Evolutionary conservation across 352 stramenopile species (phyloP).

Genomic region (Globisporangium sylvaticum): DNA sequence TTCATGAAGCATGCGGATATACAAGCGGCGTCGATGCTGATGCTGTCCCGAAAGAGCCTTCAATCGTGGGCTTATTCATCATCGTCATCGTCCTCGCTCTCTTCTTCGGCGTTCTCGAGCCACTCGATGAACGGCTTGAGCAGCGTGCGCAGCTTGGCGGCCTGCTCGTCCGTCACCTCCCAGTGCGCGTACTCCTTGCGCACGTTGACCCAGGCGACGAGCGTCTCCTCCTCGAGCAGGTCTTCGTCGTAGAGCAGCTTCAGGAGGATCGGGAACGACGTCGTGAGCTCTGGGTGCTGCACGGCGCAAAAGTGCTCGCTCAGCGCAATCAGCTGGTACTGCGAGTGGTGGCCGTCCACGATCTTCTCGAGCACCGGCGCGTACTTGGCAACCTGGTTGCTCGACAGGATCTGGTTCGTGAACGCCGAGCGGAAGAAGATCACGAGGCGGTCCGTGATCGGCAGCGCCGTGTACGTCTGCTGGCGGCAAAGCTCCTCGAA

Average conservation of each 20-base stretch:
- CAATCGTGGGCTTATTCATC: slow-evolving; percentile 38
- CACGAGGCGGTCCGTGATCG: slow-evolving; percentile 91
- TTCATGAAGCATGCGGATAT: neutral
- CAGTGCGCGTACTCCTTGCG: slow-evolving; percentile 85
- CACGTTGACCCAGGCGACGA: slow-evolving; percentile 90
- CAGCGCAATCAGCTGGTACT: slow-evolving; percentile 92
- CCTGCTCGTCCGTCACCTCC: slow-evolving; percentile 86
- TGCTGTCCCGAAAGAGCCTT: neutral
- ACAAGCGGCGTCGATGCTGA: neutral
- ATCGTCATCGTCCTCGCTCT: slow-evolving; percentile 75
- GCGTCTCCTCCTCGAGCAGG: slow-evolving; percentile 93
- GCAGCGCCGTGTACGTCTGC: slow-evolving; percentile 89
- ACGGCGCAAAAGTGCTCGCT: slow-evolving; percentile 90
- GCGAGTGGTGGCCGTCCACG: slow-evolving; percentile 81
- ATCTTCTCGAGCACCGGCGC: slow-evolving; percentile 83
- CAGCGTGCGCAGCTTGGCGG: slow-evolving; percentile 79
- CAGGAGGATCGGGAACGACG: slow-evolving; percentile 92
- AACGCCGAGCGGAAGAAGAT: slow-evolving; percentile 92
- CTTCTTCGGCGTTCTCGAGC: slow-evolving; percentile 95
- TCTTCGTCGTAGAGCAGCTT: slow-evolving; percentile 98
- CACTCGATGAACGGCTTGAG: slow-evolving; percentile 95
- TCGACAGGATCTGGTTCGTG: slow-evolving; percentile 88
- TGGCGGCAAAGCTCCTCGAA: slow-evolving; percentile 91
- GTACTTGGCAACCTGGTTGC: slow-evolving; percentile 90
- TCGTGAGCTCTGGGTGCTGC: slow-evolving; percentile 71